Percentiles rank a stretch among this genome's conserved stretches.
These are phyloP conservation scores for Plasmodium blacklocki DNA, from an alignment of 169 alveolate species.

Conservation along the genomic window DNA sequence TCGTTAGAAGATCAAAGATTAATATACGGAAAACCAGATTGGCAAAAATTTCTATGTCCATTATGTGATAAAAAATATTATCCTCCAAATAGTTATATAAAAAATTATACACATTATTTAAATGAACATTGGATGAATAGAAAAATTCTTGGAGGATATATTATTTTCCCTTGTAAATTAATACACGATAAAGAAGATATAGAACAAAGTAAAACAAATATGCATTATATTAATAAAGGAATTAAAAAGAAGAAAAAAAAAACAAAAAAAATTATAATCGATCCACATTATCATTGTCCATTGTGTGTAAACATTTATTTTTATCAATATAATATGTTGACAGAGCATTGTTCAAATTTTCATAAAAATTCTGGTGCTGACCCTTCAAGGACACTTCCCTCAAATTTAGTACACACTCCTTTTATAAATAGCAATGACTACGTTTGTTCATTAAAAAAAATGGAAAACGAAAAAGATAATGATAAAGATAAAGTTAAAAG, in stretches of 20 bases:
- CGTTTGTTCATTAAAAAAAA: constrained; percentile 37
- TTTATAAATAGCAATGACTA: constrained; percentile 55
- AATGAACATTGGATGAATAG: constrained; percentile 77
- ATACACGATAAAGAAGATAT: constrained; percentile 14
- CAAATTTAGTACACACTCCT: constrained; percentile 55
- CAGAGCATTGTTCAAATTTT: constrained; percentile 33
- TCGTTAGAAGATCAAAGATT: constrained; percentile 80
- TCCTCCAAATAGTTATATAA: constrained; percentile 75
- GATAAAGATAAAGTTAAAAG: not conserved
- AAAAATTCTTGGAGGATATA: constrained; percentile 78
- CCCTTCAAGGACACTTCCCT: constrained; percentile 55
- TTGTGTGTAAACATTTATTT: constrained; percentile 37
- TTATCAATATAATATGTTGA: constrained; percentile 24
- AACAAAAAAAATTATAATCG: constrained; percentile 29
- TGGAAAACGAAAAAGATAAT: constrained; percentile 14
- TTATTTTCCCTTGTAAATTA: constrained; percentile 82
- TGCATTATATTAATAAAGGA: not conserved
- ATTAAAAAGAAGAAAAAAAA: constrained; percentile 37
- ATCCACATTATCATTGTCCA: constrained; percentile 72
- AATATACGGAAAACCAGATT: constrained; percentile 74
- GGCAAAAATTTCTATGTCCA: constrained; percentile 81
- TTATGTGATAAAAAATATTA: constrained; percentile 75
- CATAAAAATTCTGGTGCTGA: constrained; percentile 68
- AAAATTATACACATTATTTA: constrained; percentile 75
- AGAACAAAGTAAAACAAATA: not conserved